Conservation (phyloP, 106 monocot species). For the Chionographis japonica region DNA sequence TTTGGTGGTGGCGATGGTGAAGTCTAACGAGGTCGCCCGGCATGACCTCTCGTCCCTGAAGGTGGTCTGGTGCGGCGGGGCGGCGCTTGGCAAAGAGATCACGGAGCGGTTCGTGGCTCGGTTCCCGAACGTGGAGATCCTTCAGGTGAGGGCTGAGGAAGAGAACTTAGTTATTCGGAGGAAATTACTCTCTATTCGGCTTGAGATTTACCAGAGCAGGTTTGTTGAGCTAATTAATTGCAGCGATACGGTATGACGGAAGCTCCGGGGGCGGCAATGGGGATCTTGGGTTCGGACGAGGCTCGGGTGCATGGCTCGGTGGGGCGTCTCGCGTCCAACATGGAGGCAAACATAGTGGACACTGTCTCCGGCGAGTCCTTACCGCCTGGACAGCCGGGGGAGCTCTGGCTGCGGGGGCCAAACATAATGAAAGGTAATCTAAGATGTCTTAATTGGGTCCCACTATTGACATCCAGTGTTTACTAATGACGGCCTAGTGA, state of each 20-base stretch:
- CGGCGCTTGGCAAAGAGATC: conserved; percentile 6
- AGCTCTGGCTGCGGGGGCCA: conserved; percentile 32
- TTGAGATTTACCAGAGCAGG: too few species aligned
- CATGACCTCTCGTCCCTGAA: background rate
- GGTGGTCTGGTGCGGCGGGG: conserved; percentile 19
- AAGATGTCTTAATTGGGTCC: too few species aligned
- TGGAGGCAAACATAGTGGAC: conserved; percentile 34
- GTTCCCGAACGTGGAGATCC: conserved; percentile 10
- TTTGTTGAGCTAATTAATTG: background rate
- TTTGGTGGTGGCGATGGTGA: conserved; percentile 12
- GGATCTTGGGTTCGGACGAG: conserved; percentile 5
- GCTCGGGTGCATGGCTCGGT: conserved; percentile 5
- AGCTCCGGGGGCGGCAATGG: conserved; percentile 5
- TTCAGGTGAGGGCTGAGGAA: background rate
- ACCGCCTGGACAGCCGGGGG: conserved; percentile 15
- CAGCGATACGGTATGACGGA: conserved; percentile 48
- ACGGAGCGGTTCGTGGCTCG: conserved; percentile 9
- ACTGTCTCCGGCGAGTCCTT: conserved; percentile 10
- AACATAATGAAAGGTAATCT: conserved; percentile 29
- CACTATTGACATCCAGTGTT: too few species aligned
- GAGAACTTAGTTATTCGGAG: background rate
- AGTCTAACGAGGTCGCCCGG: background rate
- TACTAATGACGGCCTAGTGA: too few species aligned
- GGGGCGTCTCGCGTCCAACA: conserved; percentile 15
- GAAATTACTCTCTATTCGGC: background rate